phyloP scores from a whole-genome alignment of 2,329 filamentous ascomycete genomes.

The Trichothecium sympodiale region DNA sequence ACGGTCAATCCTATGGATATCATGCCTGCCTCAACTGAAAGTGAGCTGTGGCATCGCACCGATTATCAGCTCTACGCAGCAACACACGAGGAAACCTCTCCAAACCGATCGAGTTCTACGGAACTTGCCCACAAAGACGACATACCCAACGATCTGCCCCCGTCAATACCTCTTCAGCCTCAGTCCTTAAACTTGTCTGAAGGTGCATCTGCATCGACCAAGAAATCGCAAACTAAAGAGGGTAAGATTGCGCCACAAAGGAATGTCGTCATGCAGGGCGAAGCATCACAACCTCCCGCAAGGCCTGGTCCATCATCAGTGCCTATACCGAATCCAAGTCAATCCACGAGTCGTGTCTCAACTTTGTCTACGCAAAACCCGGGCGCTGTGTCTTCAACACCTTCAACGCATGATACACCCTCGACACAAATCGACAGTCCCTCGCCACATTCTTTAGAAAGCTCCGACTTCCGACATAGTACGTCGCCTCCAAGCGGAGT shows the following conservation, averaged over 20 bases:
- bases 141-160: no score
- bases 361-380: conserved; percentile 6
- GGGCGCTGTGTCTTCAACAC: conserved; percentile 25
- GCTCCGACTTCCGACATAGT: conserved; percentile 24
- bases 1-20: conserved; percentile 45
- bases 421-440: conserved; percentile 32
- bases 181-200: no score
- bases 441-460: conserved; percentile 26
- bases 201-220: no score
- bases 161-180: no score
- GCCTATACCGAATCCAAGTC: no score
- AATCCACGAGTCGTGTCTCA: neutral
- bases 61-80: conserved; percentile 22
- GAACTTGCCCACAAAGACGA: conserved; percentile 1
- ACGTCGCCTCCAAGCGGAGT: conserved; percentile 19
- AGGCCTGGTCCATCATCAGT: no score
- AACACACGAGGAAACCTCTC: conserved; percentile 8
- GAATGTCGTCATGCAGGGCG: no score
- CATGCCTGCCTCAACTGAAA: conserved; percentile 31
- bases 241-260: no score
- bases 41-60: conserved; percentile 24
- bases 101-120: no score
- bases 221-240: no score
- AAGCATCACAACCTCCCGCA: no score
- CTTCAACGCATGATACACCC: conserved; percentile 32